phyloP scores from a whole-genome alignment of 2,329 filamentous ascomycete species.

The Pseudodiploospora longispora region DNA sequence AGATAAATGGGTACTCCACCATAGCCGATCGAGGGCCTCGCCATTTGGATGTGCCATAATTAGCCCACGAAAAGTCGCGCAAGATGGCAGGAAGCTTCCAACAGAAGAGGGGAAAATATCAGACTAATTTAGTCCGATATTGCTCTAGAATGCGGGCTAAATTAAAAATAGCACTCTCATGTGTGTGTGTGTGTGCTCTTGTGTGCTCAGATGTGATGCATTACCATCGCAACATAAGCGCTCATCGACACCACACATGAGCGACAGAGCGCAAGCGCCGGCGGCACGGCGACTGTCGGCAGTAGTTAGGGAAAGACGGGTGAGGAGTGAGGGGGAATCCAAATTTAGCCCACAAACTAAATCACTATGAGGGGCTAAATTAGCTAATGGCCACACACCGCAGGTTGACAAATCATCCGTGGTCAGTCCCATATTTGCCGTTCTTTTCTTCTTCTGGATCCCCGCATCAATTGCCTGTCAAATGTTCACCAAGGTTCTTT shows the following conservation, averaged over 20 bases:
- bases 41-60: background rate
- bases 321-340: background rate
- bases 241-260: too few relatives aligned
- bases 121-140: constrained; percentile 9
- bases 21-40: too few relatives aligned
- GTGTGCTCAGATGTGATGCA: too few relatives aligned
- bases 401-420: too few relatives aligned
- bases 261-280: constrained; percentile 11
- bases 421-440: too few relatives aligned
- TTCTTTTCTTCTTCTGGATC: too few relatives aligned
- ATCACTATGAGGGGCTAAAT: constrained; percentile 10
- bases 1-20: too few relatives aligned
- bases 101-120: background rate
- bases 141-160: constrained; percentile 18
- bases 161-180: constrained; percentile 26
- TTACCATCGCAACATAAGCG: too few relatives aligned
- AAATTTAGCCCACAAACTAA: constrained; percentile 12
- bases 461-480: too few relatives aligned
- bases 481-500: too few relatives aligned
- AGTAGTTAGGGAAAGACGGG: background rate
- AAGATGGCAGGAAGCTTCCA: too few relatives aligned
- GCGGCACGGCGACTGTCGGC: background rate
- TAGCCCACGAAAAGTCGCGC: background rate
- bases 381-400: background rate
- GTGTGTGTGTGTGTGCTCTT: too few relatives aligned